Evolutionary conservation across 306 rosid genomes (phyloP), one percentile per base, ranked within the genome.

Genomic region (Prunus mira): DNA sequence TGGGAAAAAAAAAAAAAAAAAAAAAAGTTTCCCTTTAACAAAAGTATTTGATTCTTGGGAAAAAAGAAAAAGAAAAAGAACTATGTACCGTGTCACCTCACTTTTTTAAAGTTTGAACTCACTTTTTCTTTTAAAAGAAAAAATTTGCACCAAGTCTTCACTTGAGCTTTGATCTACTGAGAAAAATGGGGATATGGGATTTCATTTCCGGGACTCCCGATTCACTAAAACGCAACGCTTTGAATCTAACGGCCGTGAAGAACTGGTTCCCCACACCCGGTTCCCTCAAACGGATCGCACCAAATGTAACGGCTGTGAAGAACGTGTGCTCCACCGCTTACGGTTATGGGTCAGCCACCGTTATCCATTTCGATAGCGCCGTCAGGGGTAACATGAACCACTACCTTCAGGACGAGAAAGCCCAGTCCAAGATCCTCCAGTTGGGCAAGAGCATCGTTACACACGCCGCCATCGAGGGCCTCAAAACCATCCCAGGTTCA

Each of bases 401-500:
- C 6, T 58, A 22, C 50, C 4, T 45, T 1, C 24, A 18, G 7
- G 74, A 30, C 12, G 25, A 45, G 54, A 69, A 69, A 71, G n/a
- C 51, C 12, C 56, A 14, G 32, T 70, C 69, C 63, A 55, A 5
- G 67, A 62, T 81, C 14, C 5, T 1, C 62, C 63, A 4, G 6
- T 1, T 76, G 5, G 12, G 54, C 50, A 41, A 25, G 6, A 30
- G 13, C 60, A 3, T 71, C n/a, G 71, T 34, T n/a, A 15, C 28
- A 71, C 1, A 47, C 11, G 8, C 65, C 6, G 12, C 49, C 46
- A 6, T 4, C 8, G 84, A 76, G 65, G 15, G 25, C 15, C 32
- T 81, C 77, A 76, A 71, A 47, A 5, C 0, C 34, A 0, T 81
- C n/a, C 78, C 81, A 43, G 81, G 81, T 75, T 64, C 10, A 6